Conservation (phyloP, 2,329 filamentous ascomycete species). For the Rosellinia necatrix region DNA sequence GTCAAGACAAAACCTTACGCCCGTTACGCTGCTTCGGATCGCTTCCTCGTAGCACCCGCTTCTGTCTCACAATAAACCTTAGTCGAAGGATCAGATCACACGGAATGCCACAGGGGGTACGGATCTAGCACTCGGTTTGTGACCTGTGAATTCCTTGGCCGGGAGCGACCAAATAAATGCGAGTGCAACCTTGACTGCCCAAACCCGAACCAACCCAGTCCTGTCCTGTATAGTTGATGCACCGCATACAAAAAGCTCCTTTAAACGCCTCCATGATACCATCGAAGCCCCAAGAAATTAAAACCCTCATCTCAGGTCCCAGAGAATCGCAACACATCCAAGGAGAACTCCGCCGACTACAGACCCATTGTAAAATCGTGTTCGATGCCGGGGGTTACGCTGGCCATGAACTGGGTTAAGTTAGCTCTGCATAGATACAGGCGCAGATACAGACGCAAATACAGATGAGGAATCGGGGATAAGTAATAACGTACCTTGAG, state of each 20-base stretch:
- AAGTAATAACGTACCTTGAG: conserved; percentile 65
- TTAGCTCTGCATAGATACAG: conserved; percentile 32
- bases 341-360: conserved; percentile 47
- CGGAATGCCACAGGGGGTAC: not conserved
- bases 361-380: conserved; percentile 98
- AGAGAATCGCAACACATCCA: not conserved
- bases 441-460: not conserved
- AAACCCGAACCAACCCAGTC: conserved; percentile 17
- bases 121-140: conserved; percentile 6
- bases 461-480: not conserved
- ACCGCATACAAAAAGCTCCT: conserved; percentile 31
- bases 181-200: conserved; percentile 6
- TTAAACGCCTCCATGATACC: conserved; percentile 19
- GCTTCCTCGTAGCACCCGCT: not conserved
- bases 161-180: conserved; percentile 3
- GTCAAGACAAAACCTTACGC: no score
- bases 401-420: conserved; percentile 69
- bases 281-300: conserved; percentile 19
- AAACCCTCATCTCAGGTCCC: not conserved
- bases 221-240: conserved; percentile 21
- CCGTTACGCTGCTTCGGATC: conserved; percentile 3
- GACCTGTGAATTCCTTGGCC: conserved; percentile 9
- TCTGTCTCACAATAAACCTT: not conserved
- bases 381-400: conserved; percentile 94
- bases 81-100: not conserved